Evolutionary conservation across 2,329 filamentous ascomycete genomes (phyloP), one percentile per base, ranked within the genome.

Genomic region (Taxawa tesnikishii): DNA sequence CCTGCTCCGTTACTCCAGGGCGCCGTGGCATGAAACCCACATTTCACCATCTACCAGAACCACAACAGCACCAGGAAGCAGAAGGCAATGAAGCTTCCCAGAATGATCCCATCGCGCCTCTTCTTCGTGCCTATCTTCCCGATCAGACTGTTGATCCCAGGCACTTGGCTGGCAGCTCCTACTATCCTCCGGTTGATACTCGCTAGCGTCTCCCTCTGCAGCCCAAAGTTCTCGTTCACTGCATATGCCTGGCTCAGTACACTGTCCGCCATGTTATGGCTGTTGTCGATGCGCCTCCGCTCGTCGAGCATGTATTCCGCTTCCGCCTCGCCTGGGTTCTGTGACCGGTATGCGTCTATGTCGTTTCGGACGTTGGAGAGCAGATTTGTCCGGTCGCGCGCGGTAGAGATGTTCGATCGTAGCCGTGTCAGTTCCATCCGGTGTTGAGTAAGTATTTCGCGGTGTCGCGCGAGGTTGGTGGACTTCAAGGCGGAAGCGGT

Each of bases 221-320:
- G 50, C 10, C 73, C 68, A 54, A 98, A 96, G 55, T 69, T 87
- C 61, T 96, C 85, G 53, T 94, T 92, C 32, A 96, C 84, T 8
- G 88, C 87, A 60, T 98, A 98, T 6, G 90, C 90, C 63, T 96
- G 90, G 52, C 80, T 87, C 38, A 98, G 67, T 19, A 98, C 85
- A 40, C 74, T 81, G 55, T 98, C 90, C 29, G 84, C 79, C 66
- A 93, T 77, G 45, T 75, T 80, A 58, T 96, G 81, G 49, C 83
- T 92, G 53, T 84, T 79, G 52, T 98, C 90, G 50, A 98, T 75
- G 42, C 82, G 73, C 40, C 68, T 65, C 31, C 90, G 73, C 68
- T 98, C 90, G 47, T 83, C 80, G 16, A 98, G 70, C 87, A 98
- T 94, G 64, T 96, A 98, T 39, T 98, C 88, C 28, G 84, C 84